phyloP scores from a whole-genome alignment of 345 rosid species.

The Clausena lansium region DNA sequence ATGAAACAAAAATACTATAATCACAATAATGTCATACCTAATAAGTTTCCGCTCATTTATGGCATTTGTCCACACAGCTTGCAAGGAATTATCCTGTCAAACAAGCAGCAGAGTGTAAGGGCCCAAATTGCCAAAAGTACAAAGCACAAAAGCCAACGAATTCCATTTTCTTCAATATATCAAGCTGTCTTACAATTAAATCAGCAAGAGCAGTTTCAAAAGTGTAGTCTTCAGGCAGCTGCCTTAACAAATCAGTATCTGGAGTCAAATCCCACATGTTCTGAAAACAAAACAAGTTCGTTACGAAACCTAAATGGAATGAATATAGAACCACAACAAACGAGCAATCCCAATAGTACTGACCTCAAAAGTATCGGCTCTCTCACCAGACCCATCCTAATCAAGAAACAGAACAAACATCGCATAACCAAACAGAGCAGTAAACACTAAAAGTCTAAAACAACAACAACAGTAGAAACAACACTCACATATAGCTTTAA shows the following conservation, averaged over 20 bases:
- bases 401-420: neutral
- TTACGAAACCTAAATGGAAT: neutral
- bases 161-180: neutral
- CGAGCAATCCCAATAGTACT: neutral
- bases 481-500: constrained; percentile 51
- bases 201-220: constrained; percentile 76
- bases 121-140: neutral
- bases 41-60: constrained; percentile 41
- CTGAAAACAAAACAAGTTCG: constrained; percentile 34
- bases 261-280: constrained; percentile 88
- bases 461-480: neutral
- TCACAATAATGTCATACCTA: constrained; percentile 37
- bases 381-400: constrained; percentile 55
- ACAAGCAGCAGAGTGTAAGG: constrained; percentile 8
- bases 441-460: neutral
- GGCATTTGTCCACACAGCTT: constrained; percentile 61
- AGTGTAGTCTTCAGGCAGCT: constrained; percentile 60
- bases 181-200: constrained; percentile 50
- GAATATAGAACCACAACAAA: neutral
- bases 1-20: neutral
- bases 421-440: constrained; percentile 15
- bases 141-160: neutral
- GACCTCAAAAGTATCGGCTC: constrained; percentile 48
- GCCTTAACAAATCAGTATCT: constrained; percentile 48
- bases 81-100: constrained; percentile 75